Conservation (phyloP, 2,329 filamentous ascomycete genomes). For the Ophiosphaerella korrae region DNA sequence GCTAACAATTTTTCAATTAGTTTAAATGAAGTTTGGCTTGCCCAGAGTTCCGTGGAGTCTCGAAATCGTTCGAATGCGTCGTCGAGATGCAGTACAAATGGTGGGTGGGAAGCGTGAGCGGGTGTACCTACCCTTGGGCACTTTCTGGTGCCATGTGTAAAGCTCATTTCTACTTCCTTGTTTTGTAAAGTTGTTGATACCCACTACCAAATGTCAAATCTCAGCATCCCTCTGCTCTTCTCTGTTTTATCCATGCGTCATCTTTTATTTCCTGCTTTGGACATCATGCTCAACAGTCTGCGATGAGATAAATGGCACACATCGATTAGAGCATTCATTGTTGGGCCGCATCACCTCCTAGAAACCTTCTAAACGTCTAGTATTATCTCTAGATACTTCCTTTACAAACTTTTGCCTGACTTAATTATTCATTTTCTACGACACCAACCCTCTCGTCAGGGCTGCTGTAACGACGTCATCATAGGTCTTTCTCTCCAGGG, state of each 20-base stretch:
- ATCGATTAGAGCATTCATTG: background rate
- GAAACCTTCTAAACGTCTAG: background rate
- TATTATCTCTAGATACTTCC: background rate
- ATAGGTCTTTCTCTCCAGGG: slow-evolving; percentile 54
- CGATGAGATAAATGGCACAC: no score
- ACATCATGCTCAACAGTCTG: background rate
- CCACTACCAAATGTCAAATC: slow-evolving; percentile 5
- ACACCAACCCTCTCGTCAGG: slow-evolving; percentile 19
- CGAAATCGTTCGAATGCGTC: slow-evolving; percentile 30
- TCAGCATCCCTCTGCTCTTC: background rate
- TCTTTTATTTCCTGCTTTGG: background rate
- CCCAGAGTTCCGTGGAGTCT: slow-evolving; percentile 36
- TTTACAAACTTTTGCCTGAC: background rate
- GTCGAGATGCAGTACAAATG: slow-evolving; percentile 19
- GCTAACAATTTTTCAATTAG: slow-evolving; percentile 45
- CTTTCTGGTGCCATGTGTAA: slow-evolving; percentile 20
- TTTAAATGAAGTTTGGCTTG: slow-evolving; percentile 72
- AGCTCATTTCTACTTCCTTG: background rate
- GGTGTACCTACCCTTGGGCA: slow-evolving; percentile 9
- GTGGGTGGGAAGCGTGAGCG: slow-evolving; percentile 14
- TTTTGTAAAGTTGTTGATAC: slow-evolving; percentile 6
- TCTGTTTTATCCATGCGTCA: background rate
- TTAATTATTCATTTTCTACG: no score
- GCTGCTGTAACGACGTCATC: slow-evolving; percentile 52
- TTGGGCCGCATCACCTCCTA: background rate